Conservation (phyloP, 139 green algal species). For the Haematococcus lacustris region DNA sequence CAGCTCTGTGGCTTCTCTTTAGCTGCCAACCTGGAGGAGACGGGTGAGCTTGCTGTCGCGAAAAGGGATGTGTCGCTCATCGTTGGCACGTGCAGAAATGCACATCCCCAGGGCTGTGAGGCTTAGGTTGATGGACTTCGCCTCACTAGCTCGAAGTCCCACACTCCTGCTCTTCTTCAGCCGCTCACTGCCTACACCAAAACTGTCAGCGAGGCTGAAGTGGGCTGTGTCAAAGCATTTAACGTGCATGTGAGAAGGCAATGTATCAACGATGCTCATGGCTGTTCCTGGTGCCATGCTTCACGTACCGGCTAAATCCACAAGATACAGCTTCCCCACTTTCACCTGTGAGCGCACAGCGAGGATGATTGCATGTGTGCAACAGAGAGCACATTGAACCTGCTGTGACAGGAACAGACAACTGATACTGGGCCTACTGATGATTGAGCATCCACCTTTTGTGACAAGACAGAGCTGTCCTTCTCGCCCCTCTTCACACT, state of each 20-base stretch:
- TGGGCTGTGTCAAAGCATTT: too few species aligned
- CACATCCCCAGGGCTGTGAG: slow-evolving; percentile 64
- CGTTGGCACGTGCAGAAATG: slow-evolving; percentile 42
- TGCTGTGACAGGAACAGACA: too few species aligned
- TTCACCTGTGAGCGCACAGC: slow-evolving; percentile 14
- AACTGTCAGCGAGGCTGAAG: too few species aligned
- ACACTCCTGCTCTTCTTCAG: slow-evolving; percentile 67
- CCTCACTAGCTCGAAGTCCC: slow-evolving; percentile 57
- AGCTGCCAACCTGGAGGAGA: slow-evolving; percentile 65
- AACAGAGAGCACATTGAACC: too few species aligned
- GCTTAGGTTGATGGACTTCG: slow-evolving; percentile 68
- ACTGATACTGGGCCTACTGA: too few species aligned
- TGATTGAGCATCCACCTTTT: too few species aligned
- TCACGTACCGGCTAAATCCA: slow-evolving; percentile 95
- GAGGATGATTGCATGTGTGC: too few species aligned
- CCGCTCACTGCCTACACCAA: slow-evolving; percentile 91
- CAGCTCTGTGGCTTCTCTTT: too few species aligned
- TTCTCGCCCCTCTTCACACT: slow-evolving; percentile 19
- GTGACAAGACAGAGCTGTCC: slow-evolving; percentile 21
- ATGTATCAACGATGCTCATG: too few species aligned
- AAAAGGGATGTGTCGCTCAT: slow-evolving; percentile 59
- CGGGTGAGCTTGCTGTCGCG: slow-evolving; percentile 78
- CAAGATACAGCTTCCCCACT: slow-evolving; percentile 89
- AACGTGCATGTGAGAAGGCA: too few species aligned
- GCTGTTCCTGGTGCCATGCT: too few species aligned